Evolutionary conservation across 495 filamentous ascomycete genomes (phyloP).

Genomic region (Hyaloscypha variabilis): DNA sequence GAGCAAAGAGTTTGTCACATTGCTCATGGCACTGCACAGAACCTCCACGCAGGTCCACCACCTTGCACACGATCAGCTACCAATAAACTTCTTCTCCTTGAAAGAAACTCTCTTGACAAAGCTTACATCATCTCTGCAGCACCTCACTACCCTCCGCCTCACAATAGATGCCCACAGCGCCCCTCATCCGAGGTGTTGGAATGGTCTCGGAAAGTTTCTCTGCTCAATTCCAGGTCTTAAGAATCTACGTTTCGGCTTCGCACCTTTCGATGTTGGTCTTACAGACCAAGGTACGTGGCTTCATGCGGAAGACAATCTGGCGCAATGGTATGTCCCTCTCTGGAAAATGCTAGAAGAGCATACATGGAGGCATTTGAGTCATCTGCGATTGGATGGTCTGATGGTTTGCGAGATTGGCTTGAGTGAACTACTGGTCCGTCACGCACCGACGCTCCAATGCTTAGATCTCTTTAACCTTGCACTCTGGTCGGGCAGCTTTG

Average conservation of each 20-base stretch:
- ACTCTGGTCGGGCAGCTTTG: neutral
- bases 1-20: neutral
- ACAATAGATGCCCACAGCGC: neutral
- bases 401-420: neutral
- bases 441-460: neutral
- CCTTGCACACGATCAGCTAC: neutral
- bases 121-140: neutral
- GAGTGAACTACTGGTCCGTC: neutral
- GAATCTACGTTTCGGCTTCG: neutral
- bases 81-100: neutral
- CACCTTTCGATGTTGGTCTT: neutral
- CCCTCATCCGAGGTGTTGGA: neutral
- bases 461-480: neutral
- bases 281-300: neutral
- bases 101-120: neutral
- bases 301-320: neutral
- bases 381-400: neutral
- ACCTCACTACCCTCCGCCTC: neutral
- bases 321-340: neutral
- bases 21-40: neutral
- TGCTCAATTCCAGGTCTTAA: neutral
- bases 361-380: neutral
- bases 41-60: neutral
- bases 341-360: neutral
- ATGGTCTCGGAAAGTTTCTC: neutral